A percentile compares a stretch with the other conserved stretches of the same genome.
These are phyloP conservation scores for Globisporangium ultimum DNA, from an alignment of 352 stramenopile species.

Conservation along the genomic window DNA sequence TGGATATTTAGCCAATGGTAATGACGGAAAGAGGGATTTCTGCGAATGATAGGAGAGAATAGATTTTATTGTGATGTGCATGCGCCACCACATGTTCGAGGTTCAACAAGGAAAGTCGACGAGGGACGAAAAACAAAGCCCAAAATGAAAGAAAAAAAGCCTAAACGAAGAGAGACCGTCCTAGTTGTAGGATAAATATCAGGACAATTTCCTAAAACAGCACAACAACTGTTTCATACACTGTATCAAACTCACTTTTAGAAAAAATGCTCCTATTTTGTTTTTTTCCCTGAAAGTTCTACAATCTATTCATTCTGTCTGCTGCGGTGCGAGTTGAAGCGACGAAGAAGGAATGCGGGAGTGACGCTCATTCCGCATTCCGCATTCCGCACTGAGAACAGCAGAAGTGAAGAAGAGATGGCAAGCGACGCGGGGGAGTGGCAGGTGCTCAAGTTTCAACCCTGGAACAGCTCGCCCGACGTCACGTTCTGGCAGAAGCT, in stretches of 20 bases:
- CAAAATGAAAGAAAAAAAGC: no score
- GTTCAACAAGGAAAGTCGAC: no score
- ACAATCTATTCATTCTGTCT: slow-evolving; percentile 2
- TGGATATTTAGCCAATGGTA: not conserved
- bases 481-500: slow-evolving; percentile 84
- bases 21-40: not conserved
- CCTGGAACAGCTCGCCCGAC: slow-evolving; percentile 78
- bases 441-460: slow-evolving; percentile 71
- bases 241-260: no score
- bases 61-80: not conserved
- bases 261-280: no score
- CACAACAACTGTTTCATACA: no score
- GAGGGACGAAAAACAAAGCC: no score
- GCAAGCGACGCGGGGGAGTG: not conserved
- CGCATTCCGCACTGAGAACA: not conserved
- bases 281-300: no score
- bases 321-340: not conserved
- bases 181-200: no score
- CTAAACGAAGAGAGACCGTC: no score
- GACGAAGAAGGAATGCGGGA: no score
- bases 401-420: slow-evolving; percentile 2
- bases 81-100: no score
- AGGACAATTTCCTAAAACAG: no score
- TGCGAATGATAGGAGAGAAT: not conserved
- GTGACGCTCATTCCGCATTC: not conserved